Conservation (phyloP, 192 early-diverging fungal species). For the Coemansia sp. region DNA sequence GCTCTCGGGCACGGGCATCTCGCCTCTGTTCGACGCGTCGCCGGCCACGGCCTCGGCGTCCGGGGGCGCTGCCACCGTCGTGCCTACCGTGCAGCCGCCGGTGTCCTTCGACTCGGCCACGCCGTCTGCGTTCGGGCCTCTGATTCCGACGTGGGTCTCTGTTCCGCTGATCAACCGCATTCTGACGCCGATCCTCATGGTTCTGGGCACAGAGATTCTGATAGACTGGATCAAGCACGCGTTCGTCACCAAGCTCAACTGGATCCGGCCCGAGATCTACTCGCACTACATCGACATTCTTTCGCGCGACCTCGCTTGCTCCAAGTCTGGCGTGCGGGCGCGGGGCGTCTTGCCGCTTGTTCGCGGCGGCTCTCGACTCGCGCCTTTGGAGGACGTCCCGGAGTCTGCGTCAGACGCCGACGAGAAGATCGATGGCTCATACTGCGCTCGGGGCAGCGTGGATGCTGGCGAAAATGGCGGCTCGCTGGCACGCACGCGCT, state of each 20-base stretch:
- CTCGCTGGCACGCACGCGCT: conserved; percentile 9
- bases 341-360: conserved; percentile 14
- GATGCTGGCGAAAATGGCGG: background rate
- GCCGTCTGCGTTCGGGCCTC: conserved; percentile 58
- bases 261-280: conserved; percentile 85
- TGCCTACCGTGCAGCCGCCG: conserved; percentile 35
- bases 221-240: conserved; percentile 99
- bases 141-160: conserved; percentile 63
- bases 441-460: background rate
- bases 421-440: conserved; percentile 5
- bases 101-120: conserved; percentile 40
- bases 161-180: conserved; percentile 60
- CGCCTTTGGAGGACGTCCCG: background rate
- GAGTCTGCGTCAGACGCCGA: conserved; percentile 1
- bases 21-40: conserved; percentile 45
- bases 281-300: conserved; percentile 81
- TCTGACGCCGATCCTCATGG: conserved; percentile 79
- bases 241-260: conserved; percentile 97
- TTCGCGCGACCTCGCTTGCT: conserved; percentile 75
- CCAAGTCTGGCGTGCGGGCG: conserved; percentile 12
- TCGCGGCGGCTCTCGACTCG: background rate
- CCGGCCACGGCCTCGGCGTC: conserved; percentile 9
- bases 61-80: conserved; percentile 1
- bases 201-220: conserved; percentile 83
- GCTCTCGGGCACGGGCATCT: conserved; percentile 58